These are phyloP conservation scores for Oehlia diaphana DNA, from an alignment of 192 early-diverging fungal species.

Conservation along the genomic window DNA sequence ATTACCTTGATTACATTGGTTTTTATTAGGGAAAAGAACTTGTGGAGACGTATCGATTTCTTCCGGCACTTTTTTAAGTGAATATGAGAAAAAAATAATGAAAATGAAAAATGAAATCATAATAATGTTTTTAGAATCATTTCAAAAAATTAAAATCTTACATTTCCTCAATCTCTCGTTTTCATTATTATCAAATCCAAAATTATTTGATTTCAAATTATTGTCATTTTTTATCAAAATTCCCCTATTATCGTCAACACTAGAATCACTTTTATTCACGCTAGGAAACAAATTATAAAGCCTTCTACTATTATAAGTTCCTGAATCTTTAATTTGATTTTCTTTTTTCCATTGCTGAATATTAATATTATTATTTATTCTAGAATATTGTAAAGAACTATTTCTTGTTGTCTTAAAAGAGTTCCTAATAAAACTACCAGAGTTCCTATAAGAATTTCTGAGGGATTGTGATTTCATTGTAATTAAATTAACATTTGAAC, in stretches of 20 bases:
- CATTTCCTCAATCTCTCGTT: background rate
- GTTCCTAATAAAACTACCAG: background rate
- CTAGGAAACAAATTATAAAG: background rate
- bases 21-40: too few relatives aligned
- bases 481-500: background rate
- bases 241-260: background rate
- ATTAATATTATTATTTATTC: background rate
- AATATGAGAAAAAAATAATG: background rate
- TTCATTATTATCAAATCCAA: background rate
- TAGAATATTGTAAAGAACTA: background rate
- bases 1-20: too few relatives aligned
- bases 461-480: background rate
- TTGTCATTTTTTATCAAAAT: background rate
- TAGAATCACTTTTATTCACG: background rate
- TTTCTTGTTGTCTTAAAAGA: background rate
- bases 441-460: background rate
- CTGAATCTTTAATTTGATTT: background rate
- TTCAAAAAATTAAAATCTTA: background rate
- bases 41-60: too few relatives aligned
- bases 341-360: background rate
- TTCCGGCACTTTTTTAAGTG: background rate
- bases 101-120: background rate
- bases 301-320: conserved; percentile 1
- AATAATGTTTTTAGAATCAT: background rate
- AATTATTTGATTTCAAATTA: background rate